Conservation (phyloP, 306 rosid species). For the Lablab purpureus region DNA sequence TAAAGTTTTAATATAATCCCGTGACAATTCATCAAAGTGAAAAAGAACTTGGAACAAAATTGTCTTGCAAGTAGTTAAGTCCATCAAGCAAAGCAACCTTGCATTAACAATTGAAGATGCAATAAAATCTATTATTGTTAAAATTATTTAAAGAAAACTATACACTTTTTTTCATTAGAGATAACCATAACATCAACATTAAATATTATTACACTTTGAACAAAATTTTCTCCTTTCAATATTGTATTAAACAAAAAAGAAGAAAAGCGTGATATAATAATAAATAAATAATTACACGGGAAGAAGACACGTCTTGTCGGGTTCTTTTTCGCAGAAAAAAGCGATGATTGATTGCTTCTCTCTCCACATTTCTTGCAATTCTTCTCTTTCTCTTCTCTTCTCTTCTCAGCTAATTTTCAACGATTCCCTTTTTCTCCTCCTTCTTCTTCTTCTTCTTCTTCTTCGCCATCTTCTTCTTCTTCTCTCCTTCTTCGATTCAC, state of each 20-base stretch:
- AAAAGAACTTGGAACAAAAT: neutral
- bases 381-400: constrained; percentile 42
- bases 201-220: neutral
- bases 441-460: neutral
- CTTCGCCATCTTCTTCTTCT: neutral
- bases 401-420: constrained; percentile 58
- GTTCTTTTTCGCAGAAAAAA: constrained; percentile 50
- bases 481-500: constrained; percentile 29
- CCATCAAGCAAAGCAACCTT: neutral
- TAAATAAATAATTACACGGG: neutral
- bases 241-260: neutral
- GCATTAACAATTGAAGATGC: neutral
- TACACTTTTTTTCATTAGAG: neutral
- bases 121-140: neutral
- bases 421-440: constrained; percentile 34
- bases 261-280: neutral
- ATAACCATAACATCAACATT: neutral
- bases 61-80: neutral
- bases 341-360: constrained; percentile 49
- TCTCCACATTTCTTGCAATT: constrained; percentile 74
- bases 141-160: neutral
- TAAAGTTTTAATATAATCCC: neutral
- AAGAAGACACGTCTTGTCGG: constrained; percentile 57
- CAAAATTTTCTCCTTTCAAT: too few relatives aligned
- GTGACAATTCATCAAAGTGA: neutral